These are phyloP conservation scores for Penicillium digitatum DNA, from an alignment of 2,329 filamentous ascomycete species.

Conservation along the genomic window DNA sequence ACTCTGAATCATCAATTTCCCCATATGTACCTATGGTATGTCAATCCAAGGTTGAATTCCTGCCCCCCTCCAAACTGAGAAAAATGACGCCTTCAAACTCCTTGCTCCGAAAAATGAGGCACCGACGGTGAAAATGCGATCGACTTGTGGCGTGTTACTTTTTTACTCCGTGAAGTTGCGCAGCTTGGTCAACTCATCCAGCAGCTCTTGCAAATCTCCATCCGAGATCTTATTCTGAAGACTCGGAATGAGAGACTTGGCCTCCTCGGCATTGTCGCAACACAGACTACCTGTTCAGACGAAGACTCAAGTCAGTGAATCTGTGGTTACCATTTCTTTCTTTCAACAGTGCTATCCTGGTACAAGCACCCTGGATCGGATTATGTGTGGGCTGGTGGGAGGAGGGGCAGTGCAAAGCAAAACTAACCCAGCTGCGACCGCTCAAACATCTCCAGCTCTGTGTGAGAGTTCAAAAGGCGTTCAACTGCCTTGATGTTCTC, in stretches of 20 bases:
- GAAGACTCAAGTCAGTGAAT: conserved; percentile 3
- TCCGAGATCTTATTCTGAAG: conserved; percentile 86
- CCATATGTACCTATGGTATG: background rate
- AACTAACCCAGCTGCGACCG: conserved; percentile 78
- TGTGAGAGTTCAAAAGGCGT: conserved; percentile 71
- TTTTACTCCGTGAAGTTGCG: conserved; percentile 47
- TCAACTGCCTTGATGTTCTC: conserved; percentile 95
- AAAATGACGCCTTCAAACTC: conserved; percentile 25
- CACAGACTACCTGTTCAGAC: conserved; percentile 70
- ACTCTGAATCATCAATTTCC: conserved; percentile 9
- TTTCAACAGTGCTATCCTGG: background rate
- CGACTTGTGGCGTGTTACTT: too few species aligned
- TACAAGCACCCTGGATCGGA: background rate
- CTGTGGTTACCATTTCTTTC: background rate
- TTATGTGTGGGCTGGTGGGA: background rate
- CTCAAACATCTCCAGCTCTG: conserved; percentile 83
- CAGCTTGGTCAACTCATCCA: conserved; percentile 88
- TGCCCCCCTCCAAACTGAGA: background rate
- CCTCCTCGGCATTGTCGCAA: conserved; percentile 89
- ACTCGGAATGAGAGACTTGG: conserved; percentile 90
- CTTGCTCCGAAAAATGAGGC: conserved; percentile 20
- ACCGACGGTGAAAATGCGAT: conserved; percentile 2
- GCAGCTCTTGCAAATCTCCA: conserved; percentile 77
- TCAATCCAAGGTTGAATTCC: background rate
- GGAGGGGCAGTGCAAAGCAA: background rate